Evolutionary conservation across 1,139 yeast species (phyloP).

Genomic region (Candida tunisiensis): DNA sequence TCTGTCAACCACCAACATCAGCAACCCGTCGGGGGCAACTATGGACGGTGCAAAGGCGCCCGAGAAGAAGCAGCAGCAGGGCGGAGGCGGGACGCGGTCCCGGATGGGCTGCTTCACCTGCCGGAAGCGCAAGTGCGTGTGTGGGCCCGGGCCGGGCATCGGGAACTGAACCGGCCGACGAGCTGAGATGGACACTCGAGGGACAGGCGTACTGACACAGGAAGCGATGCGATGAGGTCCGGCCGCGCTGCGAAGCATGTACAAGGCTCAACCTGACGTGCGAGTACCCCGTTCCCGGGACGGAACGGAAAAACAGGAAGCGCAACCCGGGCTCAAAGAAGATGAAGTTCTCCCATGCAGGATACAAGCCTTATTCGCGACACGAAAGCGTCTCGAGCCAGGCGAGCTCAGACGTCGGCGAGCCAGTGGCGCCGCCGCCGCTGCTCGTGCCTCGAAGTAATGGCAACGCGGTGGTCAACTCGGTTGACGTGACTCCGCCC

Average conservation of each 20-base stretch:
- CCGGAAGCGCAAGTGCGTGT: slow-evolving; percentile 34
- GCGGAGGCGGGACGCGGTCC: slow-evolving; percentile 9
- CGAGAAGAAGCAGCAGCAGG: not conserved
- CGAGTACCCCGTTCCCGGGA: slow-evolving; percentile 34
- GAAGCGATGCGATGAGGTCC: slow-evolving; percentile 53
- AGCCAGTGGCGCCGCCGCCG: not conserved
- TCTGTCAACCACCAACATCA: not conserved
- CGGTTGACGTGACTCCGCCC: not conserved
- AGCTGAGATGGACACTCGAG: no score
- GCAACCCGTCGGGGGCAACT: not conserved
- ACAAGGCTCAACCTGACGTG: slow-evolving; percentile 35
- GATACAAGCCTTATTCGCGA: not conserved
- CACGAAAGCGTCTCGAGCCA: not conserved
- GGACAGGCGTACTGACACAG: no score
- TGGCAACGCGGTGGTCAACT: not conserved
- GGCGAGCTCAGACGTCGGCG: no score
- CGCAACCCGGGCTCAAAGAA: slow-evolving; percentile 5
- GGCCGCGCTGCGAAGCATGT: slow-evolving; percentile 48
- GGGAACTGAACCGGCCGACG: not conserved
- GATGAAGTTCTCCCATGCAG: not conserved
- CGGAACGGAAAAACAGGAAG: slow-evolving; percentile 25
- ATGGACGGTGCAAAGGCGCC: not conserved
- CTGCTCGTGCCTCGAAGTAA: not conserved
- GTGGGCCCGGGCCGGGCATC: not conserved
- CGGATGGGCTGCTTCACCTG: slow-evolving; percentile 54